Base-by-base conservation (phyloP, 2,329 filamentous ascomycete species). In the Penicillium sp. region DNA sequence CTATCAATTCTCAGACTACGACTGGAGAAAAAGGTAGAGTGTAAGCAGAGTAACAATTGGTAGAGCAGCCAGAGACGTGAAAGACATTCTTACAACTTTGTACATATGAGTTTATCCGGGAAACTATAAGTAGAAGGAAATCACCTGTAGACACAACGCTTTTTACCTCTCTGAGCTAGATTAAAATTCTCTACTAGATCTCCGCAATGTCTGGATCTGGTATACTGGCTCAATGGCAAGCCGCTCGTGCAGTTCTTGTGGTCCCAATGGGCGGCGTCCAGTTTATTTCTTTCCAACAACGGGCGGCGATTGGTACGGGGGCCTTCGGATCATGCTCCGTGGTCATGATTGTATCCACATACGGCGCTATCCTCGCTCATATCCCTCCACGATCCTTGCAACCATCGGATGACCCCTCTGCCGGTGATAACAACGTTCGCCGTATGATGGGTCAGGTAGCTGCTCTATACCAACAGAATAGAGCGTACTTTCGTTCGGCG, bases 321-420 rank as follows among this genome's bases (percentile, higher is more conserved):
- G 53, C 30, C 24, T 24, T 56, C 12, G 53, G 53, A 44, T 45
- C 53, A 17, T 56, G 53, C 22, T 45, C 37, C 9, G 53, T 56
- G 38, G 38, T 56, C 17, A 19, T 56, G 4, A 57, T 57, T 22
- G 17, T 42, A 57, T 57, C 55, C 12, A n/a, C 26, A 49, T 15
- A 57, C 35, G 55, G 55, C 35, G 55, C 55, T 2, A 57, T 57
- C 35, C 55, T 57, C 19, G 55, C 55, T 47, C 28, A 57, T 57
- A 57, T 57, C 24, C 55, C 55, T 30, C 55, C 55, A 12, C 22
- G 22, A 49, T 42, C 55, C 6, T 47, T 19, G 17, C 40, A 38
- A 17, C 26, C 22, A 49, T 49, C 44, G 44, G 22, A 13, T 49
- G 44, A 49, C 42, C 26, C 55, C 1, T 47, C 13, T 17, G 40